A percentile compares a stretch with the other conserved stretches of the same genome.
Evolutionary conservation across 2,329 filamentous ascomycete species (phyloP).

Genomic region (Macrophomina tecta): DNA sequence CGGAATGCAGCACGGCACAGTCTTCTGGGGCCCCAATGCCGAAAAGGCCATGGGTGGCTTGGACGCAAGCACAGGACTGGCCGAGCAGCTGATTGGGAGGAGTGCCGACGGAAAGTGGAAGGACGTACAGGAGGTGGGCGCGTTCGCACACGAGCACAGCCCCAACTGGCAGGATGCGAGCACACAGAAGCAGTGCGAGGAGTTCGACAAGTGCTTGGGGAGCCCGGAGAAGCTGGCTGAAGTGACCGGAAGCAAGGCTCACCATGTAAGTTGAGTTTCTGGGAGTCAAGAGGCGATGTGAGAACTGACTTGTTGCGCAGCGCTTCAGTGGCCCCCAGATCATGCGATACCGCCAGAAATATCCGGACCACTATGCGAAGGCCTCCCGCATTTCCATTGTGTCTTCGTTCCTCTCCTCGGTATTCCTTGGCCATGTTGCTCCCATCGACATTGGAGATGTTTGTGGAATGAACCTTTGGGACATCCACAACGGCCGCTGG

Average conservation of each 20-base stretch:
- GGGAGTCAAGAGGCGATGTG: background rate
- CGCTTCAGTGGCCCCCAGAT: slow-evolving; percentile 98
- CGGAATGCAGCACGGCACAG: slow-evolving; percentile 96
- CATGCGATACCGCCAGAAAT: slow-evolving; percentile 79
- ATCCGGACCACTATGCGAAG: slow-evolving; percentile 79
- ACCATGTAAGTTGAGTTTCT: slow-evolving; percentile 70
- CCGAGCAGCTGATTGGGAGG: slow-evolving; percentile 68
- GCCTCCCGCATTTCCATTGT: slow-evolving; percentile 90
- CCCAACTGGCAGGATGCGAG: slow-evolving; percentile 99
- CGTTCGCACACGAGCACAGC: slow-evolving; percentile 83
- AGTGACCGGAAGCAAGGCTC: slow-evolving; percentile 87
- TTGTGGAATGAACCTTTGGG: slow-evolving; percentile 96
- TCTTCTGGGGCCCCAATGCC: slow-evolving; percentile 83
- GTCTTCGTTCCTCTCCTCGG: slow-evolving; percentile 90
- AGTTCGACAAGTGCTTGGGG: slow-evolving; percentile 78
- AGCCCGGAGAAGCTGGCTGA: slow-evolving; percentile 72
- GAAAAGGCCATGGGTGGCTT: slow-evolving; percentile 68
- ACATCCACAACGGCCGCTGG: slow-evolving; percentile 77
- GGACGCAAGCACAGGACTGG: slow-evolving; percentile 65
- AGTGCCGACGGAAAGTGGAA: slow-evolving; percentile 36
- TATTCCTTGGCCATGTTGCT: slow-evolving; percentile 84
- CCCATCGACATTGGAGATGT: slow-evolving; percentile 94
- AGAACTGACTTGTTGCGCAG: slow-evolving; percentile 51
- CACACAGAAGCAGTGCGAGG: slow-evolving; percentile 89
- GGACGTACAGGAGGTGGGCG: slow-evolving; percentile 52